These are phyloP conservation scores for Paramecium sonneborni DNA, from an alignment of 73 alveolate species.

Conservation along the genomic window DNA sequence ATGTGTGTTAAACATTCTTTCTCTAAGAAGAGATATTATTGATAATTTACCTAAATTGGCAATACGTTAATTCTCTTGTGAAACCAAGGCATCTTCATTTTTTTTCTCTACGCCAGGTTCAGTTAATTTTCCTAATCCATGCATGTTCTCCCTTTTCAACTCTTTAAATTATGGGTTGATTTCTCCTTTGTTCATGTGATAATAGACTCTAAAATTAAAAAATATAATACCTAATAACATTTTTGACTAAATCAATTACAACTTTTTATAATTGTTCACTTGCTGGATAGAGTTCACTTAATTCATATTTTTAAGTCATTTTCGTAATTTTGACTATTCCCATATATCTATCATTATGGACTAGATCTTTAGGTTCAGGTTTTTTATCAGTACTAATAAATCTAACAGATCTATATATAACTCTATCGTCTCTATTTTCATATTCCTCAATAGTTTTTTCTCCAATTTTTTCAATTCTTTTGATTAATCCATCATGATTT, in stretches of 20 bases:
- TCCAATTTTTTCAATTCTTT: conserved; percentile 91
- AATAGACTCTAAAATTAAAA: conserved; percentile 17
- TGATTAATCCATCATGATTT: conserved; percentile 86
- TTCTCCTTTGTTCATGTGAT: conserved; percentile 67
- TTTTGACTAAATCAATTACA: conserved; percentile 77
- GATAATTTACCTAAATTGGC: conserved; percentile 73
- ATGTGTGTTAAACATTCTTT: conserved; percentile 75
- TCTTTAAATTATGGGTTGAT: conserved; percentile 54
- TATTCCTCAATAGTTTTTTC: conserved; percentile 84
- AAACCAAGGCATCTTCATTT: conserved; percentile 57
- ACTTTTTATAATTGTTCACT: conserved; percentile 74
- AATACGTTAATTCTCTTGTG: conserved; percentile 60
- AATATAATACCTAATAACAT: background rate
- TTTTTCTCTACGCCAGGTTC: conserved; percentile 65
- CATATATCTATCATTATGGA: conserved; percentile 49
- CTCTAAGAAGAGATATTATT: background rate
- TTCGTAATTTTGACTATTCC: conserved; percentile 69
- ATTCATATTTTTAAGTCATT: conserved; percentile 80
- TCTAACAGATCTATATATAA: conserved; percentile 76
- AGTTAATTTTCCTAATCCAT: conserved; percentile 58
- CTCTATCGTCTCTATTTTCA: conserved; percentile 88
- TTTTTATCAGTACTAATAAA: conserved; percentile 15
- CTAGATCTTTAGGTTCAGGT: conserved; percentile 19
- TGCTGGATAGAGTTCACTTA: conserved; percentile 77
- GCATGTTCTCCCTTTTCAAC: conserved; percentile 70